These are phyloP conservation scores for Colletotrichum cereale DNA, from an alignment of 2,329 filamentous ascomycete species.

Conservation along the genomic window DNA sequence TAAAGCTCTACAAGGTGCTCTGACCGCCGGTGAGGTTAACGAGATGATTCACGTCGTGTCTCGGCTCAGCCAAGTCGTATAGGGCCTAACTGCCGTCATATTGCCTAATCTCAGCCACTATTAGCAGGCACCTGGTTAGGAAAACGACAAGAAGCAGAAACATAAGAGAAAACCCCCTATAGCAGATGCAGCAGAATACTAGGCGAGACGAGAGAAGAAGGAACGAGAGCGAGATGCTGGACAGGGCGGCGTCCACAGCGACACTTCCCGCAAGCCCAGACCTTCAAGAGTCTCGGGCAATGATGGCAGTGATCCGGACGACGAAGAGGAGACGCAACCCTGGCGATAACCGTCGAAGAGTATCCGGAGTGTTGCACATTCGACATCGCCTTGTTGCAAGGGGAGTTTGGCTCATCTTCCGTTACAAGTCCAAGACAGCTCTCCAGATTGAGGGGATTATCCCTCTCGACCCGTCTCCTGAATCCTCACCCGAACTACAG, in stretches of 20 bases:
- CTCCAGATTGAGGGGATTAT: conserved; percentile 19
- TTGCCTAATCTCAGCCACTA: no score
- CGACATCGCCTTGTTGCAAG: no score
- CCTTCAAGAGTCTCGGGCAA: not conserved
- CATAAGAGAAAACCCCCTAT: not conserved
- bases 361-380: no score
- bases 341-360: no score
- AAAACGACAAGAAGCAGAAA: not conserved
- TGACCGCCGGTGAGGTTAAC: not conserved
- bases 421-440: not conserved
- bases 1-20: not conserved
- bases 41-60: not conserved
- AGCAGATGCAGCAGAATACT: not conserved
- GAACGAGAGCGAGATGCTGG: not conserved
- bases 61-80: not conserved
- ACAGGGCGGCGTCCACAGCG: not conserved
- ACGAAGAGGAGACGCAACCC: no score
- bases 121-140: not conserved
- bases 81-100: no score
- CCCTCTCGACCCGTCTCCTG: not conserved
- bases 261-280: not conserved
- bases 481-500: not conserved
- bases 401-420: conserved; percentile 8
- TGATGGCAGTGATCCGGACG: no score
- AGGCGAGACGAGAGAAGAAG: not conserved